Base-by-base conservation (phyloP, 2,329 filamentous ascomycete species). In the Aspergillus phoenicis region DNA sequence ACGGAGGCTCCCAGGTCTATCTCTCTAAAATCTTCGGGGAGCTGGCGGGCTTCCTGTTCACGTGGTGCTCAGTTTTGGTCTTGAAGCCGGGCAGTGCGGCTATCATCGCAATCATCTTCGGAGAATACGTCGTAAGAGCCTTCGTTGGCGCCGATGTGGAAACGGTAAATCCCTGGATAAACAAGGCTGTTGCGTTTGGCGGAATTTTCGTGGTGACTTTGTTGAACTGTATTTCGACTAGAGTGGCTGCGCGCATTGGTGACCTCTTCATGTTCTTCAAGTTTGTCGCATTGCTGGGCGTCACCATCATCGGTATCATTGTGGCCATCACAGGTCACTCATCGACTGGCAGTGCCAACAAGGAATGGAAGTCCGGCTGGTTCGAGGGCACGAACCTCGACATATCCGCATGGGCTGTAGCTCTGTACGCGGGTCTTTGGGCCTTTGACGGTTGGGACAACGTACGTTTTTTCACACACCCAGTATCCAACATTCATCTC, bases 401-500 rank as follows among this genome's bases (percentile, higher is more conserved):
- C 73, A 84, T 90, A 54, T 96, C 90, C 51, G 89, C 88, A 67
- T 98, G 93, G 91, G 95, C 95, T 3, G 90, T 99, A 51, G 95
- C 95, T 0, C 79, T 99, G 51, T 99, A 99, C 75, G 94, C 93
- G 15, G 95, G 95, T 8, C 83, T 99, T 5, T 99, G 95, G 95
- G 95, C 95, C 0, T 99, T 95, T 78, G 95, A 99, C 74, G 95
- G 95, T 30, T 99, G 95, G 95, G 95, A 99, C 74, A 99, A 99
- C 76, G 92, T 95, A 80, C 80, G 89, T 82, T 52, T 26, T 22
- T 45, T 20, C 3, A 8, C 10, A 36, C 28, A 41, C 30, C 8
- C 8, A 20, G 13, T 20, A 10, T 20, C 10, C 13, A 26, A n/a
- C 15, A 7, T 6, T 8, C 1, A 2, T 33, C 17, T 17, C 43